Base-by-base conservation (phyloP, 345 rosid species). In the Melaleuca alternifolia region DNA sequence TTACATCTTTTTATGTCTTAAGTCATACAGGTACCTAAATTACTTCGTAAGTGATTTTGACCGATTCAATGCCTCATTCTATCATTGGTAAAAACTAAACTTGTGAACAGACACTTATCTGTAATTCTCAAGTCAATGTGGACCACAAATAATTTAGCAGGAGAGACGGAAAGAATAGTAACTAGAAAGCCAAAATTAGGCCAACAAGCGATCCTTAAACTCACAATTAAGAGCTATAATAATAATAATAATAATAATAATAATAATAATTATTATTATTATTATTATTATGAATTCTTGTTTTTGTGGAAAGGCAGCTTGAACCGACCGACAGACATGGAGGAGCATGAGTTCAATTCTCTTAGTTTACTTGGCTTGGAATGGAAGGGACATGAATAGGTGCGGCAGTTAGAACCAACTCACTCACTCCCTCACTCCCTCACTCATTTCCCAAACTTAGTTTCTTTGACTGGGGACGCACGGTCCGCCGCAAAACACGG, bases 291-390 rank as follows among this genome's bases (percentile, higher is more conserved):
- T 5, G 5, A 15, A 30, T 82, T 85, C 52, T 86, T 90, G 71
- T 59, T 57, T 87, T 89, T 90, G 91, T 87, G 92, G 93, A 91
- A 91, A 93, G 89, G 92, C 89, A 86, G 90, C 75, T 85, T 85
- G 90, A 91, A 87, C 92, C 93, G 92, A 91, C 92, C 95, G 94
- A 93, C 90, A 91, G 89, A 89, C 84, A 91, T 89, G 92, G 94
- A 89, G 93, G 89, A 88, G 89, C 94, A 91, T 87, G 87, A 85
- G 89, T 86, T 89, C 81, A 37, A 71, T 71, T 71, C 81, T 37
- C 11, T 65, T 18, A 75, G 91, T 90, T 94, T 94, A 91, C 92
- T 91, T 94, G 92, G 95, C 93, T 93, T 93, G 92, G 94, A 94
- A 93, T 90, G 88, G 94, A 93, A 94, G 95, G 90, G 92, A 92